Conservation (phyloP, 352 stramenopile species). For the Pythium phragmitis region DNA sequence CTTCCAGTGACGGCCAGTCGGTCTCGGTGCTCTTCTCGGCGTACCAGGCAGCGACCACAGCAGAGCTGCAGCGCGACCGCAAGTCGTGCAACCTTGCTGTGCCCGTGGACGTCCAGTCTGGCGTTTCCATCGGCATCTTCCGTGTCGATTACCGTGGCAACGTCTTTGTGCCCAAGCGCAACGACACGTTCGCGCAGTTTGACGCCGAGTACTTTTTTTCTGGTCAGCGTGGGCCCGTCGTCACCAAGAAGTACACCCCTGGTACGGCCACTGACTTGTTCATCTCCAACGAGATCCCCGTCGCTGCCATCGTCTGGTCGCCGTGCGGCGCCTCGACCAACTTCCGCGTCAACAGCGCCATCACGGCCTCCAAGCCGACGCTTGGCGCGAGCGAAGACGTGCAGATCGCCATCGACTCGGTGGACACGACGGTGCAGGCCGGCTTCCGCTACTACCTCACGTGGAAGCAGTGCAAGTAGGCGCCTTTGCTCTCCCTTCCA, state of each 20-base stretch:
- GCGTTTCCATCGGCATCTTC: conserved; percentile 33
- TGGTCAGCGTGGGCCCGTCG: conserved; percentile 36
- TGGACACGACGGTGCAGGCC: conserved; percentile 45
- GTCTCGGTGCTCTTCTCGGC: conserved; percentile 39
- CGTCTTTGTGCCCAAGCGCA: conserved; percentile 34
- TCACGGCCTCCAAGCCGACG: conserved; percentile 40
- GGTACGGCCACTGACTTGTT: conserved; percentile 42
- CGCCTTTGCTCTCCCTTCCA: too few relatives aligned
- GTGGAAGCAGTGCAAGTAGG: too few relatives aligned
- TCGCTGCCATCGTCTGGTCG: conserved; percentile 47
- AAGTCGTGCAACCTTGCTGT: conserved; percentile 44
- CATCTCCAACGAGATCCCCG: conserved; percentile 43
- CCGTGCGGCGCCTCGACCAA: conserved; percentile 47
- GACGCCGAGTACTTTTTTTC: conserved; percentile 59
- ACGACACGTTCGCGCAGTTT: conserved; percentile 40
- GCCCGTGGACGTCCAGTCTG: conserved; percentile 37
- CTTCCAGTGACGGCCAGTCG: conserved; percentile 30
- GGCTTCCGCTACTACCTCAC: conserved; percentile 50
- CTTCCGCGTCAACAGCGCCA: conserved; percentile 52
- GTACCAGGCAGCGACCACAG: conserved; percentile 31
- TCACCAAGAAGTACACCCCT: conserved; percentile 29
- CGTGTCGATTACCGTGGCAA: conserved; percentile 51
- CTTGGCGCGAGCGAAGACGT: conserved; percentile 32
- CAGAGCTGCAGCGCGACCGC: conserved; percentile 31
- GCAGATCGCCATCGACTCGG: conserved; percentile 51